phyloP scores from a whole-genome alignment of 139 green algal species.

The Tetratostichococcus sp. region DNA sequence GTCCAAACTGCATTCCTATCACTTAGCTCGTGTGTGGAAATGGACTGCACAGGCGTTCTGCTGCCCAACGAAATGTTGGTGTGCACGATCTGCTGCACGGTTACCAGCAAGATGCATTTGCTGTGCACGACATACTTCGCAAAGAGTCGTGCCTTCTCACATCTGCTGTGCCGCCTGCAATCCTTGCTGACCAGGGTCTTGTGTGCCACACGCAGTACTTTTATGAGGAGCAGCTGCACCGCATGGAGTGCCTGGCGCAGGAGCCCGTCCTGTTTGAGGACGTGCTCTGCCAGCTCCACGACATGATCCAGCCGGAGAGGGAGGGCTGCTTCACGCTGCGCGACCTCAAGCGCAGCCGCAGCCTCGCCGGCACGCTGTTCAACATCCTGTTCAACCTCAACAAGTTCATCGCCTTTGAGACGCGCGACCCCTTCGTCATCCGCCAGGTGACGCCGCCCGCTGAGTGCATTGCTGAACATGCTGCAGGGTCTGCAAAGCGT shows the following conservation, averaged over 20 bases:
- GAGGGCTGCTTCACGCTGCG: slow-evolving; percentile 66
- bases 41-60: too few relatives aligned
- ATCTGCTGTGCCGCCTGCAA: too few relatives aligned
- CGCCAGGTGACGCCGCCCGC: slow-evolving; percentile 45
- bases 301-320: slow-evolving; percentile 87
- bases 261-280: slow-evolving; percentile 64
- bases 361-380: slow-evolving; percentile 86
- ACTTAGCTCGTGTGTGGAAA: too few relatives aligned
- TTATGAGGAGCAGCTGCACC: slow-evolving; percentile 98
- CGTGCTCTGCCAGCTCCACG: slow-evolving; percentile 93
- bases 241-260: slow-evolving; percentile 91
- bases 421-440: slow-evolving; percentile 79
- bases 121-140: too few relatives aligned
- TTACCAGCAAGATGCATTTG: too few relatives aligned
- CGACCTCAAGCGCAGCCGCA: slow-evolving; percentile 74
- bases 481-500: too few relatives aligned
- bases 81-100: too few relatives aligned
- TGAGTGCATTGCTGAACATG: too few relatives aligned
- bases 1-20: not conserved
- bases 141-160: too few relatives aligned
- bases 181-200: too few relatives aligned
- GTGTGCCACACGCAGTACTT: slow-evolving; percentile 65
- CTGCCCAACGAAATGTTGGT: too few relatives aligned
- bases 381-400: slow-evolving; percentile 98
- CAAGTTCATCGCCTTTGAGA: slow-evolving; percentile 99